phyloP scores from a whole-genome alignment of 352 stramenopile genomes.

The Halophytophthora batemanensis region DNA sequence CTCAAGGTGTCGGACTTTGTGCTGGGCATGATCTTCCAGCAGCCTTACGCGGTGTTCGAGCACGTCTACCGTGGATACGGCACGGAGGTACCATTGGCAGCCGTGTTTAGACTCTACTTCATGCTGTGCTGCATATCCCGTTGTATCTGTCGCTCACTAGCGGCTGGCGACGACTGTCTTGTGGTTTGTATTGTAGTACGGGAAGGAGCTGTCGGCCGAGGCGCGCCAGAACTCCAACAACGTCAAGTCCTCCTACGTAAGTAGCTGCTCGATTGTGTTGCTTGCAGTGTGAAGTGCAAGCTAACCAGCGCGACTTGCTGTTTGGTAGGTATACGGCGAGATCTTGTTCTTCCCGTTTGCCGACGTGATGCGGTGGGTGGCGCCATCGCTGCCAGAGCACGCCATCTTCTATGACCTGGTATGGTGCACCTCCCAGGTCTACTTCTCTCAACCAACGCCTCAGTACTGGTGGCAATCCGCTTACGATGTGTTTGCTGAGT shows the following conservation, averaged over 20 bases:
- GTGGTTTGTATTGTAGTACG: constrained; percentile 42
- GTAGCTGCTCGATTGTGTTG: constrained; percentile 5
- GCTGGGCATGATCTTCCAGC: constrained; percentile 73
- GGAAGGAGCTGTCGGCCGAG: constrained; percentile 78
- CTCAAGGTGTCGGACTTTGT: constrained; percentile 80
- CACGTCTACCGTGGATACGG: constrained; percentile 62
- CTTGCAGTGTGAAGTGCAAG: neutral
- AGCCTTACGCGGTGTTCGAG: constrained; percentile 67
- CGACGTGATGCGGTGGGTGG: constrained; percentile 62
- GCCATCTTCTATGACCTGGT: constrained; percentile 85
- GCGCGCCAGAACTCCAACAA: constrained; percentile 74
- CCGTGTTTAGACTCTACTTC: neutral
- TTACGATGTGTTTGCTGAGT: neutral
- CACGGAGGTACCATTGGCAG: constrained; percentile 34
- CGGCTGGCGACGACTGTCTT: constrained; percentile 7
- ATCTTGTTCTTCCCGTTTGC: constrained; percentile 86
- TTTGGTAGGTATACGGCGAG: constrained; percentile 76
- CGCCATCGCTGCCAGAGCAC: constrained; percentile 58
- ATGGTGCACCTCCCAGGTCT: neutral
- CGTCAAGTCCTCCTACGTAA: constrained; percentile 78
- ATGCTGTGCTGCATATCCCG: neutral
- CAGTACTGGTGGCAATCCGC: constrained; percentile 1
- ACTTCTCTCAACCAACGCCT: neutral
- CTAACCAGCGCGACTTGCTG: neutral
- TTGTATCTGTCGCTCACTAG: neutral